Evolutionary conservation across 1,139 yeast genomes (phyloP).

Genomic region (Geotrichum klebahnii): DNA sequence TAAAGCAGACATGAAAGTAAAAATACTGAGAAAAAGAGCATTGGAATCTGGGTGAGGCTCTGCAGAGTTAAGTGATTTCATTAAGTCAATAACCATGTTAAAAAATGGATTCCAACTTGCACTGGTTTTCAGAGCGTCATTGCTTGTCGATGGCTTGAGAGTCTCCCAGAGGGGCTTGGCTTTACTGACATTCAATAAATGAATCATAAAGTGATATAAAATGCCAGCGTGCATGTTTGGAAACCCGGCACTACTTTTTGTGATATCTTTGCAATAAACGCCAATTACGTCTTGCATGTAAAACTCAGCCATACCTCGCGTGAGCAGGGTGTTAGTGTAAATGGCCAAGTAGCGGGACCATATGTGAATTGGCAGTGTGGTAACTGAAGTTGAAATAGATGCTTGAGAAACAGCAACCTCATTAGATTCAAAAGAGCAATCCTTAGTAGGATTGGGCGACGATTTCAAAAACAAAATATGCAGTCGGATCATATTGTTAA

Average conservation of each 20-base stretch:
- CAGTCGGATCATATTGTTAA: conserved; percentile 6
- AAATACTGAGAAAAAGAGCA: too few species aligned
- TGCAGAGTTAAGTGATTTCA: neutral
- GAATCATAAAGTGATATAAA: neutral
- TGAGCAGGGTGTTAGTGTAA: neutral
- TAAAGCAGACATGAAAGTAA: neutral
- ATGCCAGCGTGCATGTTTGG: neutral
- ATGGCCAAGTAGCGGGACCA: neutral
- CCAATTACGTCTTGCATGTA: neutral
- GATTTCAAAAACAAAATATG: too few species aligned
- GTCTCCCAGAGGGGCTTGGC: neutral
- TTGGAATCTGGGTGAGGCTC: neutral
- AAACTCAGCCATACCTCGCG: neutral
- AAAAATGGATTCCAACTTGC: neutral
- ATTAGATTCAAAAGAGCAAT: too few species aligned
- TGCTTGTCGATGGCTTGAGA: neutral
- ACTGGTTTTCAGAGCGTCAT: neutral
- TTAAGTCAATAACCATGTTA: neutral
- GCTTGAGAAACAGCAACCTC: too few species aligned
- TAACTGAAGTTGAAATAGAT: neutral
- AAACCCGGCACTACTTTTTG: neutral
- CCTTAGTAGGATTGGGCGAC: too few species aligned
- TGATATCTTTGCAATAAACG: neutral
- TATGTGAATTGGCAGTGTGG: neutral
- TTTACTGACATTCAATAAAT: neutral